Conservation (phyloP, 2,329 filamentous ascomycete genomes). For the Microsporum audouinii region DNA sequence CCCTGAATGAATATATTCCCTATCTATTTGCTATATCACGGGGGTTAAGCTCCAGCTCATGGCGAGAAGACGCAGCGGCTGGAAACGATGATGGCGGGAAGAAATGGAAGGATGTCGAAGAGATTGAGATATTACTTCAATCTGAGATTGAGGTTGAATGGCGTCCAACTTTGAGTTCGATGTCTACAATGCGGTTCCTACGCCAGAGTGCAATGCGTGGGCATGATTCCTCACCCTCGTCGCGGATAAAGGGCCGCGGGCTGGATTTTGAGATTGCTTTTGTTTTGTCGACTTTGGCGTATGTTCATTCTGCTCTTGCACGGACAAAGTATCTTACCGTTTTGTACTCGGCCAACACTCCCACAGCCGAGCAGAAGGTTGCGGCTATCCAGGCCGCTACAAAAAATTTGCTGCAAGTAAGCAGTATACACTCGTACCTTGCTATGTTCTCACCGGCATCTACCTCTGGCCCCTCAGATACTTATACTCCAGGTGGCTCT, state of each 20-base stretch:
- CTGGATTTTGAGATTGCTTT: conserved; percentile 79
- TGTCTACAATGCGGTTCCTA: conserved; percentile 22
- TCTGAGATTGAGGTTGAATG: conserved; percentile 62
- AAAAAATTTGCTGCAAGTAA: conserved; percentile 63
- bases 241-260: conserved; percentile 56
- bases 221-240: conserved; percentile 30
- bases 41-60: conserved; percentile 47
- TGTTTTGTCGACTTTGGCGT: conserved; percentile 62
- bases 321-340: conserved; percentile 56
- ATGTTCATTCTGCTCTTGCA: conserved; percentile 60
- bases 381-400: conserved; percentile 62
- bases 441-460: conserved; percentile 39
- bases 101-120: conserved; percentile 32
- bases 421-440: conserved; percentile 65
- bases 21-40: conserved; percentile 69
- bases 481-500: conserved; percentile 2
- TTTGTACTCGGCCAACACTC: conserved; percentile 56
- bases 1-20: conserved; percentile 66
- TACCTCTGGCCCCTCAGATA: conserved; percentile 39
- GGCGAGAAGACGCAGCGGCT: conserved; percentile 17
- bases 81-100: not conserved
- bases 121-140: conserved; percentile 56
- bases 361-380: conserved; percentile 56
- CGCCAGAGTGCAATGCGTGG: conserved; percentile 30
- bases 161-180: conserved; percentile 58